Base-by-base conservation (phyloP, 2,329 filamentous ascomycete genomes). In the Coniochaeta sp. region DNA sequence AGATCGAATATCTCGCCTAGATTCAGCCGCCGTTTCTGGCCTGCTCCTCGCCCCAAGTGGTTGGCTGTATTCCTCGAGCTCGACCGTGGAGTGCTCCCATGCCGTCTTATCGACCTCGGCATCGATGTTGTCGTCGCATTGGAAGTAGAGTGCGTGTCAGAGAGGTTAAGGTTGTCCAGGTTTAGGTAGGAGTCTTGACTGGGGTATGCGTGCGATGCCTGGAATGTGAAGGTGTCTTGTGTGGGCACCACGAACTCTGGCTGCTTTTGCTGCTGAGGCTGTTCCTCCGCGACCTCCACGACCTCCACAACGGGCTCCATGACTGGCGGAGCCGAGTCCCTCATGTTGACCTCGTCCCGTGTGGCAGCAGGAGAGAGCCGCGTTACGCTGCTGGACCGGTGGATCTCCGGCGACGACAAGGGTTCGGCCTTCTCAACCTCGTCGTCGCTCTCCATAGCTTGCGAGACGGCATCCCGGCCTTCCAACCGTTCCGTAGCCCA, bases 1-100 rank as follows among this genome's bases (percentile, higher is more conserved):
- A 89, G 76, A 68, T 91, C 89, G 69, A 92, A 92, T 59, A 91
- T 86, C 68, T 93, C 89, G 26, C 85, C 84, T 67, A 90, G 82
- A 66, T 89, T 88, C 66, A 90, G 81, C 67, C 89, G 84, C 47
- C 89, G 82, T 72, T 93, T 93, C 66, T 85, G 81, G 1, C 89
- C 89, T 9, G 88, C 84, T 7, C 84, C 86, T 61, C 81, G 81
- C 5, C 86, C 85, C 9, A 90, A 74, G 56, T 81, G 78, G 31
- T 71, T 63, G 8, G 68, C 60, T 56, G 67, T n/a, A 33, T n/a
- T 40, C 40, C 72, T 67, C 22, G 64, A 63, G 26, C 66, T 68
- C n/a, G 66, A 64, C 43, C 70, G 67, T 2, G 63, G 58, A 17
- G 67, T 62, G 52, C 66, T 63, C 40, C 64, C 58, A 8, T 65